Percentiles rank a stretch among this genome's conserved stretches.
Conservation (phyloP, 768 basidiomycete species). For the Psilocybe cyanescens region DNA sequence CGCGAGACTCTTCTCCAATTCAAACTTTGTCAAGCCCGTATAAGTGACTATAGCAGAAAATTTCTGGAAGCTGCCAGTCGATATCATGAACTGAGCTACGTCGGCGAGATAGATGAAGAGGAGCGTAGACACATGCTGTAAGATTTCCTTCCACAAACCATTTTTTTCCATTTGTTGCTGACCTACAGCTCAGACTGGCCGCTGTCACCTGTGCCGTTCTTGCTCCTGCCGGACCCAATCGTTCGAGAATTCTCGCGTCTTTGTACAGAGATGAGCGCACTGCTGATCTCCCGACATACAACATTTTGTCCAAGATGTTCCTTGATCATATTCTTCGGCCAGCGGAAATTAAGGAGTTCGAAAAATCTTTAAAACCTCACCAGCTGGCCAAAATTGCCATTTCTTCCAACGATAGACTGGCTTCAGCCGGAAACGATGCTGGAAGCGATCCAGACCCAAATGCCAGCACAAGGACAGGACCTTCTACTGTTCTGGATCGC, state of each 20-base stretch:
- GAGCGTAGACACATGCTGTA: slow-evolving; percentile 92
- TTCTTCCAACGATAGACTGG: slow-evolving; percentile 80
- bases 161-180: not conserved
- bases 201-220: slow-evolving; percentile 97
- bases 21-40: slow-evolving; percentile 93
- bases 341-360: slow-evolving; percentile 88
- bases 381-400: slow-evolving; percentile 92
- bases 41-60: slow-evolving; percentile 89
- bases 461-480: slow-evolving; percentile 82
- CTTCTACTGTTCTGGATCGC: slow-evolving; percentile 93
- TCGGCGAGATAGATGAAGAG: slow-evolving; percentile 90
- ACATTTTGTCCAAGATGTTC: slow-evolving; percentile 97
- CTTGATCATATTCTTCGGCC: slow-evolving; percentile 95
- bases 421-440: slow-evolving; percentile 66
- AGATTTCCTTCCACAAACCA: slow-evolving; percentile 30
- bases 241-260: slow-evolving; percentile 90
- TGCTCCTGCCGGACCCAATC: slow-evolving; percentile 95
- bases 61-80: slow-evolving; percentile 94
- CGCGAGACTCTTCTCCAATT: slow-evolving; percentile 81
- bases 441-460: slow-evolving; percentile 55
- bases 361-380: slow-evolving; percentile 84
- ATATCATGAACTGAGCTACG: slow-evolving; percentile 95
- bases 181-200: slow-evolving; percentile 59
- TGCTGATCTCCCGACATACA: slow-evolving; percentile 75
- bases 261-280: slow-evolving; percentile 95